Conservation (phyloP, 495 filamentous ascomycete species). For the Penicillium lagena region DNA sequence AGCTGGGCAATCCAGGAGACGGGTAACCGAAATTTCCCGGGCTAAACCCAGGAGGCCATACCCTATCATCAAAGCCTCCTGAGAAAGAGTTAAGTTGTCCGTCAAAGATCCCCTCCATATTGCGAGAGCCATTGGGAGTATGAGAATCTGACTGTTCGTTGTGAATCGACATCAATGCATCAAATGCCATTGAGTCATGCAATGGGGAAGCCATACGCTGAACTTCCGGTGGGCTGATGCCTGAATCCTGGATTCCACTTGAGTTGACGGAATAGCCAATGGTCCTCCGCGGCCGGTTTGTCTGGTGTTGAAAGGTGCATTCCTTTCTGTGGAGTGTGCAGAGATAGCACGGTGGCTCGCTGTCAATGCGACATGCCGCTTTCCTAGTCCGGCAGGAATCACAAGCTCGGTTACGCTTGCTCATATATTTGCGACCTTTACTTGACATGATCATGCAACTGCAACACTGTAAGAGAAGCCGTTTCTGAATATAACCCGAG, state of each 20-base stretch:
- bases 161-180: neutral
- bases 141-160: too few species aligned
- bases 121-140: too few species aligned
- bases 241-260: too few species aligned
- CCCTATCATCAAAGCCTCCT: neutral
- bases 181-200: neutral
- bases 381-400: conserved; percentile 1
- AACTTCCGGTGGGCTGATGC: neutral
- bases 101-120: too few species aligned
- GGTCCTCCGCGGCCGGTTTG: neutral
- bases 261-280: neutral
- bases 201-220: neutral
- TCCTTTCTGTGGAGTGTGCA: conserved; percentile 2
- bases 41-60: neutral
- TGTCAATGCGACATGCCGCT: conserved; percentile 1
- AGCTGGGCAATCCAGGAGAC: neutral
- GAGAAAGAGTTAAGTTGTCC: neutral
- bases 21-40: neutral
- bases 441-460: neutral
- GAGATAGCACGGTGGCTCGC: conserved; percentile 1
- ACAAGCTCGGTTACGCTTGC: conserved; percentile 1
- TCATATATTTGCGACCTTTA: conserved; percentile 1
- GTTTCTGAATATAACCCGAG: too few species aligned
- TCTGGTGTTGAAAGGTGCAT: neutral
- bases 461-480: too few species aligned